A percentile compares a stretch with the other conserved stretches of the same genome.
Conservation (phyloP, 345 rosid genomes). For the Sonneratia alba region DNA sequence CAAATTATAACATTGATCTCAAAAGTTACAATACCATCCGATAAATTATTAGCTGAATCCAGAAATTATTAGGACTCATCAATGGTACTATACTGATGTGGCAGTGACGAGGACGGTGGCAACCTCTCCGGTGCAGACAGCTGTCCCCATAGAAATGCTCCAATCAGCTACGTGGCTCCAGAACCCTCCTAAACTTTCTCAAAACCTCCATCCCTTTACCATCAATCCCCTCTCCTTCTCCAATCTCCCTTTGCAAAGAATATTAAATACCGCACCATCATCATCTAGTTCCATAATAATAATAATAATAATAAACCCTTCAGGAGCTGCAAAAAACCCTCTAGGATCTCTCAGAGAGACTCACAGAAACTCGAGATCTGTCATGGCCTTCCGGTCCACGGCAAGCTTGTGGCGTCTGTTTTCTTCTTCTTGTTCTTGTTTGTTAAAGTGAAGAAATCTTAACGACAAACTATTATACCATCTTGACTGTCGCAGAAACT, state of each 20-base stretch:
- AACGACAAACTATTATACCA: not conserved
- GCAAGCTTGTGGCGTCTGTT: conserved; percentile 14
- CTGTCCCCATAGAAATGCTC: not conserved
- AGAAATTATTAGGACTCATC: too few relatives aligned
- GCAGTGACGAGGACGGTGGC: conserved; percentile 1
- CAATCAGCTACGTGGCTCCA: conserved; percentile 7
- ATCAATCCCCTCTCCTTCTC: too few relatives aligned
- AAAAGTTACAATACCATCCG: too few relatives aligned
- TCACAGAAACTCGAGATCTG: not conserved
- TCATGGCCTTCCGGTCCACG: conserved; percentile 32
- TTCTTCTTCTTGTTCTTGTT: not conserved
- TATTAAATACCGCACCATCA: not conserved
- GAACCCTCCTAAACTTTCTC: not conserved
- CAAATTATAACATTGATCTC: too few relatives aligned
- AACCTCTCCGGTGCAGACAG: not conserved
- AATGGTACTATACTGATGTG: not conserved
- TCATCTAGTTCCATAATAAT: not conserved
- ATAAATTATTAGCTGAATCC: too few relatives aligned
- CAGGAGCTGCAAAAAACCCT: too few relatives aligned
- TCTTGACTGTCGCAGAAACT: conserved; percentile 19
- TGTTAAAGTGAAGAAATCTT: not conserved
- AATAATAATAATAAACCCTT: not conserved
- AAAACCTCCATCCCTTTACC: too few relatives aligned
- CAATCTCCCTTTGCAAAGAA: not conserved
- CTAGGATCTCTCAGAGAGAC: too few relatives aligned